A percentile compares a stretch with the other conserved stretches of the same genome.
Conservation (phyloP, 2,329 filamentous ascomycete species). For the Penicillium decumbens region DNA sequence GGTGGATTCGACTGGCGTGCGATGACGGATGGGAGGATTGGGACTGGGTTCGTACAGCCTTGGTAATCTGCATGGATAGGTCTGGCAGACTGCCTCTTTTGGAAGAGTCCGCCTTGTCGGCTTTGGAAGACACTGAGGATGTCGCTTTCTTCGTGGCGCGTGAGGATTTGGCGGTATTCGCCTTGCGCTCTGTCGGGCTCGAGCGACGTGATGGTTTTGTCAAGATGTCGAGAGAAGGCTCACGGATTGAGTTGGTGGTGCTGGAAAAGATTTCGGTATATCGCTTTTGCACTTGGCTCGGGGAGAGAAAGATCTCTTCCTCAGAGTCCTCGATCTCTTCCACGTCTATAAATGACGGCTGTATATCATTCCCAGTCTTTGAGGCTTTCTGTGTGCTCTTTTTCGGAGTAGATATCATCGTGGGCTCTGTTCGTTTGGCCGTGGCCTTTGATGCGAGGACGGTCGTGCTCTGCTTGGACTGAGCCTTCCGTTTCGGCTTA, state of each 20-base stretch:
- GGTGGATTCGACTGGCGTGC: constrained; percentile 39
- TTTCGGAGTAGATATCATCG: background rate
- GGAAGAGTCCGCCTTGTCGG: background rate
- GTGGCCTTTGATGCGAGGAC: background rate
- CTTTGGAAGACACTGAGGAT: background rate
- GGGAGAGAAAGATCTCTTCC: constrained; percentile 33
- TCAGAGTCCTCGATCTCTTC: constrained; percentile 40
- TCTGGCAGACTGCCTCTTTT: constrained; percentile 26
- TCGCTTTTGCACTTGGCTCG: constrained; percentile 23
- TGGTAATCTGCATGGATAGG: constrained; percentile 48
- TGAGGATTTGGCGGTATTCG: constrained; percentile 11
- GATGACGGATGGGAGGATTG: constrained; percentile 29
- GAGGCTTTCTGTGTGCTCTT: background rate
- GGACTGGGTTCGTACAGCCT: constrained; percentile 39
- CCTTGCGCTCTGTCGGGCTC: constrained; percentile 13
- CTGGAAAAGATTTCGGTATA: constrained; percentile 10
- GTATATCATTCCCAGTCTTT: background rate
- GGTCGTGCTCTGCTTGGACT: constrained; percentile 4
- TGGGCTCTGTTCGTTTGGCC: background rate
- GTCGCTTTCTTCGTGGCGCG: constrained; percentile 1
- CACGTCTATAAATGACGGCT: constrained; percentile 24
- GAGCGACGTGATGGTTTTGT: constrained; percentile 4
- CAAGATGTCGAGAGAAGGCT: constrained; percentile 12
- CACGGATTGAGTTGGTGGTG: background rate
- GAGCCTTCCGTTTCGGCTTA: constrained; percentile 12